Evolutionary conservation across 805 yeast species (phyloP).

Genomic region (Scheffersomyces lignosus): DNA sequence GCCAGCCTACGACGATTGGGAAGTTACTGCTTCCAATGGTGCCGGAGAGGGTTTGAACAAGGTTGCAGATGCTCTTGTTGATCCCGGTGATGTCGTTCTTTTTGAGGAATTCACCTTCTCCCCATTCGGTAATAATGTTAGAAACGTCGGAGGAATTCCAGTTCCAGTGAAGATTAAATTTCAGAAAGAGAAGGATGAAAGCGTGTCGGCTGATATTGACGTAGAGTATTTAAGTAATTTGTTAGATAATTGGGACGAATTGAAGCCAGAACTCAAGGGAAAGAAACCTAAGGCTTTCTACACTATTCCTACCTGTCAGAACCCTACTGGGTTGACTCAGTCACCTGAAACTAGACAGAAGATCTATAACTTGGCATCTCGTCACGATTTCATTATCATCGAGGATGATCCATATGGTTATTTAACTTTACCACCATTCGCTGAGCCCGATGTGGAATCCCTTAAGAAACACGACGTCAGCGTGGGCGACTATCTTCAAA

Average conservation of each 20-base stretch:
- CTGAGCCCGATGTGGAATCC: constrained; percentile 6
- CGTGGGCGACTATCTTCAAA: constrained; percentile 10
- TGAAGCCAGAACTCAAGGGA: constrained; percentile 1
- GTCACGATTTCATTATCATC: constrained; percentile 16
- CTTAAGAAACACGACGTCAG: constrained; percentile 3
- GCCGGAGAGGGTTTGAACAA: constrained; percentile 6
- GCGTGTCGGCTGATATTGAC: constrained; percentile 1
- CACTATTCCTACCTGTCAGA: constrained; percentile 18
- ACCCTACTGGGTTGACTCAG: constrained; percentile 20
- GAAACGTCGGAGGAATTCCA: constrained; percentile 2
- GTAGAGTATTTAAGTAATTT: constrained; percentile 3
- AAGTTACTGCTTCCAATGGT: constrained; percentile 3
- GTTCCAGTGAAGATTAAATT: constrained; percentile 3
- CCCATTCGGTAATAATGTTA: constrained; percentile 3
- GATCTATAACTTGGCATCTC: constrained; percentile 14
- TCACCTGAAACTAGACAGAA: constrained; percentile 11
- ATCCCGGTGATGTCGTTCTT: constrained; percentile 5
- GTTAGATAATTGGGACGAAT: constrained; percentile 4
- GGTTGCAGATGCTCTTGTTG: constrained; percentile 4
- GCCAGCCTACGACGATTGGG: constrained; percentile 5
- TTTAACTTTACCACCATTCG: constrained; percentile 15
- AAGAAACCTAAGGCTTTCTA: constrained; percentile 11
- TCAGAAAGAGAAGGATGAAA: neutral
- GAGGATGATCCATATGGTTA: constrained; percentile 21
- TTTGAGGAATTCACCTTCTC: constrained; percentile 7